Evolutionary conservation across 495 filamentous ascomycete species (phyloP).

Genomic region (Neurospora sp.): DNA sequence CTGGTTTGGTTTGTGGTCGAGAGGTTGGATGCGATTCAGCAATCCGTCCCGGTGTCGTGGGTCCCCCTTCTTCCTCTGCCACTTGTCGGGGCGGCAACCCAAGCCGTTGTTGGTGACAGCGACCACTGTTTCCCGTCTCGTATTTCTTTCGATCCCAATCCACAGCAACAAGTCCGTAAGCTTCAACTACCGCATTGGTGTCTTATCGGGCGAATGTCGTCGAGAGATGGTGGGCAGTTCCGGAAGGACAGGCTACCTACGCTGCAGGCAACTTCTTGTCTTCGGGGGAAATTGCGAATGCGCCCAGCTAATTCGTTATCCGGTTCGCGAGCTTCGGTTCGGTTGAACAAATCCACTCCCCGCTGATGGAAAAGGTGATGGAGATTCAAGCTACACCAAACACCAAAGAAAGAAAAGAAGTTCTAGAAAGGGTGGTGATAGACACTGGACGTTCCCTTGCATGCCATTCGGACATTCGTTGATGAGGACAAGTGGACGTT

Average conservation of each 20-base stretch:
- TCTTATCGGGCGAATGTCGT: background rate
- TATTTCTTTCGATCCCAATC: background rate
- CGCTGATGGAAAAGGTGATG: background rate
- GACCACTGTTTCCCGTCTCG: background rate
- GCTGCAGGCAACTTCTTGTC: background rate
- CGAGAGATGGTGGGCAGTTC: background rate
- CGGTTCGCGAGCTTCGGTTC: background rate
- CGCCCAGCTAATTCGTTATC: background rate
- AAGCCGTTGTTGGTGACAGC: background rate
- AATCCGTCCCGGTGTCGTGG: background rate
- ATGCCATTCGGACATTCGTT: background rate
- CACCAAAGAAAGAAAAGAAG: background rate
- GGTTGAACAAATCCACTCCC: background rate
- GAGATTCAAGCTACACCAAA: background rate
- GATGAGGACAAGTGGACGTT: background rate
- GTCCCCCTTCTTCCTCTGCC: background rate
- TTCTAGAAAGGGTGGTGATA: background rate
- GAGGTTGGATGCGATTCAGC: background rate
- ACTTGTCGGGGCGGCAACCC: background rate
- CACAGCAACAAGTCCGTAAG: background rate
- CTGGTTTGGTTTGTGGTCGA: background rate
- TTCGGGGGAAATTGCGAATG: background rate
- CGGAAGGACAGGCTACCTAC: background rate
- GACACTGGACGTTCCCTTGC: background rate
- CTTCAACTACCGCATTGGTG: background rate